Conservation (phyloP, 108 stramenopile species). For the Fistulifera pelliculosa region DNA sequence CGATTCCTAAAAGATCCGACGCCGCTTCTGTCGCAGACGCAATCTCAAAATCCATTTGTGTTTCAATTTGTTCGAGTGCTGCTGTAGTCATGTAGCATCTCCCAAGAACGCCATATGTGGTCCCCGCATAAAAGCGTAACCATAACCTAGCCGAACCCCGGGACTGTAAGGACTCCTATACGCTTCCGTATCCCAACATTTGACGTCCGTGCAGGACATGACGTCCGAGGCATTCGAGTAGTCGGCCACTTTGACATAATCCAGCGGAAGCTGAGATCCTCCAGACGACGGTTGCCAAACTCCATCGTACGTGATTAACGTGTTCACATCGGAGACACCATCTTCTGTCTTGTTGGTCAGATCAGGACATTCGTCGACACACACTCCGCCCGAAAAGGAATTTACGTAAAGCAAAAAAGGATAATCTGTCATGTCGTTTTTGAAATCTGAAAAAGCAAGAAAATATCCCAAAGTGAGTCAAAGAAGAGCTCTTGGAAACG, state of each 20-base stretch:
- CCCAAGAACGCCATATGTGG: constrained; percentile 41
- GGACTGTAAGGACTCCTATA: constrained; percentile 27
- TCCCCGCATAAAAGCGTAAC: constrained; percentile 61
- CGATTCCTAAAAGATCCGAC: constrained; percentile 9
- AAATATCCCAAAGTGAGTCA: constrained; percentile 12
- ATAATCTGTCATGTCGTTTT: constrained; percentile 45
- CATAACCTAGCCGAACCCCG: constrained; percentile 46
- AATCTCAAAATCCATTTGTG: constrained; percentile 3
- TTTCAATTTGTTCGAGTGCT: constrained; percentile 20
- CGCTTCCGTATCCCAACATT: constrained; percentile 34
- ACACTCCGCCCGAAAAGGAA: constrained; percentile 56
- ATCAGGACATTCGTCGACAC: constrained; percentile 44
- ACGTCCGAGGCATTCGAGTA: constrained; percentile 28
- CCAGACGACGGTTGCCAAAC: constrained; percentile 26
- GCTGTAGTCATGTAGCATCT: constrained; percentile 45
- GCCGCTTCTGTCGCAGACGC: background rate
- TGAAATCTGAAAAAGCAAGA: no score
- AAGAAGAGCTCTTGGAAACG: constrained; percentile 4
- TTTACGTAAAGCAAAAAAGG: constrained; percentile 66
- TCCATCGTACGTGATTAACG: constrained; percentile 59
- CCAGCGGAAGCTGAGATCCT: constrained; percentile 1
- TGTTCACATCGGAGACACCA: constrained; percentile 34
- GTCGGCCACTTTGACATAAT: constrained; percentile 38
- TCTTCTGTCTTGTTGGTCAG: constrained; percentile 6
- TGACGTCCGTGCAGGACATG: constrained; percentile 26